Evolutionary conservation across 768 basidiomycete species (phyloP).

Genomic region (Russula sp.): DNA sequence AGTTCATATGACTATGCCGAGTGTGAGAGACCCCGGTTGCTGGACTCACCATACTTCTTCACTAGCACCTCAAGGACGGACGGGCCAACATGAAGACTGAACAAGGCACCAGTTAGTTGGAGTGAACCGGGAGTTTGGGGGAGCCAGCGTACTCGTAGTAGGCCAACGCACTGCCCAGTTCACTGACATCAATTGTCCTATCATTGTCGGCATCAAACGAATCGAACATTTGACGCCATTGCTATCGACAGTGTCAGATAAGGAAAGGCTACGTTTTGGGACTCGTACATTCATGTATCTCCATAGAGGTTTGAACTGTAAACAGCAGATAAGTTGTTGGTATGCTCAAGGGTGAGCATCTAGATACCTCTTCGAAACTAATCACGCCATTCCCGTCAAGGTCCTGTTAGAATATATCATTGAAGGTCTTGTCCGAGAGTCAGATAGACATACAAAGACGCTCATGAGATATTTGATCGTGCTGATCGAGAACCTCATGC

Average conservation of each 20-base stretch:
- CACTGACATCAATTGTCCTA: background rate
- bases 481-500: background rate
- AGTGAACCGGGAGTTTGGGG: background rate
- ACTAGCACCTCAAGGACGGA: background rate
- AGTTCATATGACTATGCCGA: background rate
- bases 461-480: constrained; percentile 12
- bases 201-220: background rate
- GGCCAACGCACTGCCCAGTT: background rate
- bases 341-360: background rate
- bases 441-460: constrained; percentile 2
- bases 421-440: background rate
- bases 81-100: constrained; percentile 4
- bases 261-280: background rate
- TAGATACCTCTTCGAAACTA: constrained; percentile 2
- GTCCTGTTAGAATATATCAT: background rate
- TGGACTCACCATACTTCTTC: constrained; percentile 8
- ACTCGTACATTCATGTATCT: background rate
- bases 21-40: background rate
- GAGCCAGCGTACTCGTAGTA: background rate
- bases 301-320: constrained; percentile 10
- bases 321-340: background rate
- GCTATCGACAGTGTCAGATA: constrained; percentile 3
- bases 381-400: constrained; percentile 1
- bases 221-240: constrained; percentile 7
- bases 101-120: background rate